Percentiles rank a stretch among this genome's conserved stretches.
phyloP scores from a whole-genome alignment of 345 rosid genomes.

The Sonneratia alba region DNA sequence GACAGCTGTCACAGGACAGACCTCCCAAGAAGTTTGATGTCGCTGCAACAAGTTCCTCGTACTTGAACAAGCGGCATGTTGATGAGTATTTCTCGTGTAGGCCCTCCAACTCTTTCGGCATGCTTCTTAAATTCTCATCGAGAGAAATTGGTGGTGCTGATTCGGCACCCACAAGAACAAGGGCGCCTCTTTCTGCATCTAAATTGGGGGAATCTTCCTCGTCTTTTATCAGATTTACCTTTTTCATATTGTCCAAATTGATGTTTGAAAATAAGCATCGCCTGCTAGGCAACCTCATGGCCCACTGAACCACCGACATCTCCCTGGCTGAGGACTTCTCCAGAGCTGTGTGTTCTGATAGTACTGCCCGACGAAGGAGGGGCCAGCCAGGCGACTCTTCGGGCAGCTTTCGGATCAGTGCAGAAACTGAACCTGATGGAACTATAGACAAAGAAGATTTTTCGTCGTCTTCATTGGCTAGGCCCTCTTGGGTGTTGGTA shows the following conservation, averaged over 20 bases:
- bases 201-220: slow-evolving; percentile 20
- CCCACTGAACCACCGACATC: slow-evolving; percentile 69
- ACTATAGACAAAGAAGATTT: slow-evolving; percentile 48
- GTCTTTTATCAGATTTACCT: slow-evolving; percentile 12
- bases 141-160: slow-evolving; percentile 14
- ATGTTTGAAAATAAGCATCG: slow-evolving; percentile 21
- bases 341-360: slow-evolving; percentile 20
- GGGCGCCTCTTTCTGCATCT: slow-evolving; percentile 47
- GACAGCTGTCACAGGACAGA: slow-evolving; percentile 18
- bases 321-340: slow-evolving; percentile 35
- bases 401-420: slow-evolving; percentile 38
- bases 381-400: slow-evolving; percentile 84
- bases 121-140: slow-evolving; percentile 26
- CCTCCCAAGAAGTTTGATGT: slow-evolving; percentile 65
- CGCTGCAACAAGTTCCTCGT: slow-evolving; percentile 63
- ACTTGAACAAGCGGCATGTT: slow-evolving; percentile 62
- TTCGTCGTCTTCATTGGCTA: slow-evolving; percentile 16
- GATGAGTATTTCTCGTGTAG: slow-evolving; percentile 66
- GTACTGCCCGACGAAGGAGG: slow-evolving; percentile 41
- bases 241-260: slow-evolving; percentile 29
- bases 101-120: slow-evolving; percentile 49
- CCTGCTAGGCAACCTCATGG: slow-evolving; percentile 44
- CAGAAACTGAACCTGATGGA: slow-evolving; percentile 30
- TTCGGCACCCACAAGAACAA: slow-evolving; percentile 34
- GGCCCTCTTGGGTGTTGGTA: slow-evolving; percentile 17